phyloP scores from a whole-genome alignment of 352 stramenopile genomes.

The Phytophthora cryptogea region DNA sequence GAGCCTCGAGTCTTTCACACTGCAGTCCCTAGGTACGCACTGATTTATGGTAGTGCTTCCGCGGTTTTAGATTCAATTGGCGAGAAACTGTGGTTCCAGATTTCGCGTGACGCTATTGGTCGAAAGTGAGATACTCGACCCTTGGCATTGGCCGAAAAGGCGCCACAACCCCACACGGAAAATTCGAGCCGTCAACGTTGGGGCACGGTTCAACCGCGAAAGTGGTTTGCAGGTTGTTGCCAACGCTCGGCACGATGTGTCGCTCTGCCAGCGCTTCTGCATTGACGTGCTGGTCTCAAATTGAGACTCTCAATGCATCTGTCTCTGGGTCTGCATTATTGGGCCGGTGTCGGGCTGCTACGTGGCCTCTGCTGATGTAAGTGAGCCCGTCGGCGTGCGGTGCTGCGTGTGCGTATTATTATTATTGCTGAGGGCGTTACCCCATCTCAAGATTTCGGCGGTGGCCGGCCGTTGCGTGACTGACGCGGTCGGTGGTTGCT shows the following conservation, averaged over 20 bases:
- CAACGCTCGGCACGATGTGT: background rate
- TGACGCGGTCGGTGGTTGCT: background rate
- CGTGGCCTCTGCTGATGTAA: too few species aligned
- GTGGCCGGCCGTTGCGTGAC: background rate
- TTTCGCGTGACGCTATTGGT: slow-evolving; percentile 7
- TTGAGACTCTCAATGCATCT: too few species aligned
- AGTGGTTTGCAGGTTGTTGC: background rate
- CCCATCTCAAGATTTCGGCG: background rate
- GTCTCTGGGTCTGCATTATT: too few species aligned
- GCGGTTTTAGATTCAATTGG: slow-evolving; percentile 5
- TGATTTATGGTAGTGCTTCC: slow-evolving; percentile 1
- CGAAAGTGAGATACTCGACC: background rate
- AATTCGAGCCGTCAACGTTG: slow-evolving; percentile 19
- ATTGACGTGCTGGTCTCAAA: too few species aligned
- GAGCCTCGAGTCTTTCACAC: too few species aligned
- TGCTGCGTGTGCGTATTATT: too few species aligned
- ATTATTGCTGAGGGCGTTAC: too few species aligned
- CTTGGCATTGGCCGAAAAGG: slow-evolving; percentile 28
- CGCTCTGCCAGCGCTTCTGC: too few species aligned
- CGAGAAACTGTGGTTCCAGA: slow-evolving; percentile 13
- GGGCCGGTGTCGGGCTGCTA: too few species aligned
- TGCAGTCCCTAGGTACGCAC: background rate
- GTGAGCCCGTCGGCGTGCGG: too few species aligned
- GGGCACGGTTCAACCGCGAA: background rate
- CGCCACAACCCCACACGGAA: slow-evolving; percentile 5